These are phyloP conservation scores for Saitozyma sp. DNA, from an alignment of 768 basidiomycete species.

Conservation along the genomic window DNA sequence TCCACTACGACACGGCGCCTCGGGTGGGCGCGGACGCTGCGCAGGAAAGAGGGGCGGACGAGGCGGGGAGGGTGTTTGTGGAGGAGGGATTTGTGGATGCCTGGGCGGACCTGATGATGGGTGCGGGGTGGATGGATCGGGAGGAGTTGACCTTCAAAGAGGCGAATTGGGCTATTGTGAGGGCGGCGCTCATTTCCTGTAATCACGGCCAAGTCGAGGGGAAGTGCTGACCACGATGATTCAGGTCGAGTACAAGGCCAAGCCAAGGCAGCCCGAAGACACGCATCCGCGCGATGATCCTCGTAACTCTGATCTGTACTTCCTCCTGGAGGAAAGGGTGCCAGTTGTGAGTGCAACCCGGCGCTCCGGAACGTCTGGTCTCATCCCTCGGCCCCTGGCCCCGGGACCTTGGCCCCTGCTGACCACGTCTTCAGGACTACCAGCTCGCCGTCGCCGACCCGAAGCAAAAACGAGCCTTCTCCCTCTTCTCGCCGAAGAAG, in stretches of 20 bases:
- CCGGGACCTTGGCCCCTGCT: slow-evolving; percentile 3
- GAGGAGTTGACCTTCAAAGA: slow-evolving; percentile 76
- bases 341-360: slow-evolving; percentile 68
- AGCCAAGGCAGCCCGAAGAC: slow-evolving; percentile 55
- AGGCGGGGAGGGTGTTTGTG: slow-evolving; percentile 52
- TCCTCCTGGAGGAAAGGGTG: slow-evolving; percentile 92
- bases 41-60: slow-evolving; percentile 19
- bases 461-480: slow-evolving; percentile 30
- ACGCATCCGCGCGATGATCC: slow-evolving; percentile 59
- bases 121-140: slow-evolving; percentile 77
- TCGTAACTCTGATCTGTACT: slow-evolving; percentile 67
- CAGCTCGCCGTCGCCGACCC: slow-evolving; percentile 43
- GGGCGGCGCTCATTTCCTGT: slow-evolving; percentile 28
- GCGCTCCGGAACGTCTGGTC: background rate
- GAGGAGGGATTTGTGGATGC: slow-evolving; percentile 89
- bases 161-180: slow-evolving; percentile 88
- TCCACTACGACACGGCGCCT: slow-evolving; percentile 90
- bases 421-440: slow-evolving; percentile 30
- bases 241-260: slow-evolving; percentile 84
- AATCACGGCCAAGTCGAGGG: background rate
- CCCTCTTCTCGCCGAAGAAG: slow-evolving; percentile 11
- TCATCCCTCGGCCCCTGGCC: slow-evolving; percentile 52
- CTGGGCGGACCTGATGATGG: slow-evolving; percentile 55
- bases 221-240: slow-evolving; percentile 1
- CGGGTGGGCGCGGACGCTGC: slow-evolving; percentile 69